These are phyloP conservation scores for Iberis pinnata DNA, from an alignment of 345 rosid genomes.

Conservation along the genomic window DNA sequence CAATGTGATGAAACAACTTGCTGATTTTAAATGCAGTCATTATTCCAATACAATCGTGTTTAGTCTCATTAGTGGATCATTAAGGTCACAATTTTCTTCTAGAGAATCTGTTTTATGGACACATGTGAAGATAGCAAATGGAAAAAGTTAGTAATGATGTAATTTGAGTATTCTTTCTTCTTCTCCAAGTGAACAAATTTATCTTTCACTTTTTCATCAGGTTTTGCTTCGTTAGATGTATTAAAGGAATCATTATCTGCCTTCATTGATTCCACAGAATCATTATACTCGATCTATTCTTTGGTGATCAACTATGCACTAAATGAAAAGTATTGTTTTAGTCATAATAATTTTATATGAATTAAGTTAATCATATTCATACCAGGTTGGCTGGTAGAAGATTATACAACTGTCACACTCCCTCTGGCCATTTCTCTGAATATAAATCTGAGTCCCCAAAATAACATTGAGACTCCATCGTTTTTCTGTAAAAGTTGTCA, in stretches of 20 bases:
- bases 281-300: conserved; percentile 82
- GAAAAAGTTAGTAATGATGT: conserved; percentile 14
- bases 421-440: conserved; percentile 68
- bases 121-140: conserved; percentile 12
- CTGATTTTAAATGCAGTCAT: conserved; percentile 83
- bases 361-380: conserved; percentile 9
- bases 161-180: conserved; percentile 8
- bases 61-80: conserved; percentile 69
- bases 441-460: conserved; percentile 61
- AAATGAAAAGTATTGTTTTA: conserved; percentile 25
- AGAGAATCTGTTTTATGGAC: conserved; percentile 26
- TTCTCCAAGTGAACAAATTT: conserved; percentile 15
- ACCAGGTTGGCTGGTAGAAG: conserved; percentile 69
- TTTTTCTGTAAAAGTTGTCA: conserved; percentile 60
- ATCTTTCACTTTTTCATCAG: conserved; percentile 39
- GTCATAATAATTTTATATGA: conserved; percentile 11
- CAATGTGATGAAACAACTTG: conserved; percentile 43
- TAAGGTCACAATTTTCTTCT: conserved; percentile 58
- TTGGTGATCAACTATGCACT: conserved; percentile 76
- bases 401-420: conserved; percentile 93
- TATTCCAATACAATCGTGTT: conserved; percentile 85
- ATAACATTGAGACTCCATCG: conserved; percentile 59
- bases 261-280: conserved; percentile 51
- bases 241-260: conserved; percentile 29
- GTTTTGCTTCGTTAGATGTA: conserved; percentile 27